phyloP scores from a whole-genome alignment of 2,329 filamentous ascomycete genomes.

The Nothophaeocryptopus gaeumannii region DNA sequence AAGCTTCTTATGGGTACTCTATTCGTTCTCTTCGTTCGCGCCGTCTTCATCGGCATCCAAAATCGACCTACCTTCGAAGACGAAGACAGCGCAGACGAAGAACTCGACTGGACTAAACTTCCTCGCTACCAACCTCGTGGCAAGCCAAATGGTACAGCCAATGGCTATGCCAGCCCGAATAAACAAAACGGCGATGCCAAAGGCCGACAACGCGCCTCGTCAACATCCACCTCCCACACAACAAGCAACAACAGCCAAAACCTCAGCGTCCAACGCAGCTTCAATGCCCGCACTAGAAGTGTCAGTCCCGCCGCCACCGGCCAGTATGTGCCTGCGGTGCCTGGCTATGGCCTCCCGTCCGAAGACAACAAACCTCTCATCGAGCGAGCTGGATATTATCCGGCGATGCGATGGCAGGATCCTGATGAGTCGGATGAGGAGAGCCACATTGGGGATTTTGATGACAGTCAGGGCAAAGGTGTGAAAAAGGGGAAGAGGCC shows the following conservation, averaged over 20 bases:
- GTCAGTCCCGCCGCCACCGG: conserved; percentile 38
- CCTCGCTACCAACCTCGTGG: conserved; percentile 6
- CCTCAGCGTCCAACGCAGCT: conserved; percentile 32
- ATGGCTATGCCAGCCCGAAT: conserved; percentile 25
- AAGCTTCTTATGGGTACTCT: conserved; percentile 58
- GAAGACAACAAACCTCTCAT: conserved; percentile 35
- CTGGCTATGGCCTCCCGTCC: conserved; percentile 14
- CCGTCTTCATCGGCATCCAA: conserved; percentile 37
- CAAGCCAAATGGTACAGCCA: conserved; percentile 22
- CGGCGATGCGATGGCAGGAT: conserved; percentile 32
- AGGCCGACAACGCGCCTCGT: conserved; percentile 33
- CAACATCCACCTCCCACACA: conserved; percentile 30
- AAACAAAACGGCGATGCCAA: conserved; percentile 23
- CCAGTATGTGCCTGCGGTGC: conserved; percentile 19
- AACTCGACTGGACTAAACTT: conserved; percentile 6
- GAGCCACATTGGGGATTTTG: conserved; percentile 16
- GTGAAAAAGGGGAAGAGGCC: conserved; percentile 16
- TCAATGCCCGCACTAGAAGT: conserved; percentile 37
- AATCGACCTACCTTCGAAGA: conserved; percentile 11
- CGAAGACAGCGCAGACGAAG: conserved; percentile 12
- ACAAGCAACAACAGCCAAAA: conserved; percentile 19
- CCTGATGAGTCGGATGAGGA: conserved; percentile 32
- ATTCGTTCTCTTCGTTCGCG: conserved; percentile 45
- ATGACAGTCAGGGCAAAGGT: conserved; percentile 23
- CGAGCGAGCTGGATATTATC: conserved; percentile 44